Evolutionary conservation across 2,329 filamentous ascomycete species (phyloP).

Genomic region (Exophiala lecanii-corni): DNA sequence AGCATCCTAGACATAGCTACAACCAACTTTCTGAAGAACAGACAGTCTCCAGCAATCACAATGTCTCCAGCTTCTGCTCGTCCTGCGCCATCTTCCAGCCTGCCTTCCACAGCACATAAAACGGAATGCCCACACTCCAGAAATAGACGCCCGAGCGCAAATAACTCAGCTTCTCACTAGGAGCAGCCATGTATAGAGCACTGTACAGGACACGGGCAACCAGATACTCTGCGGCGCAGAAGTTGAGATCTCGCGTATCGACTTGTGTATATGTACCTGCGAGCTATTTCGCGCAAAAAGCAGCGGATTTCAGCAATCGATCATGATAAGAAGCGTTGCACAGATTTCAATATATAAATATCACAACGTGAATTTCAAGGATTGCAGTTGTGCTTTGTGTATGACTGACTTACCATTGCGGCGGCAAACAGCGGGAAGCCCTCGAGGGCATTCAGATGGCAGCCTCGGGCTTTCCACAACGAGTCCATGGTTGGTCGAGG

Average conservation of each 20-base stretch:
- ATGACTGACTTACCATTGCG: constrained; percentile 30
- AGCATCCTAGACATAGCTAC: too few species aligned
- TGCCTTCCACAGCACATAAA: constrained; percentile 32
- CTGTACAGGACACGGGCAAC: constrained; percentile 32
- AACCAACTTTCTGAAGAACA: too few species aligned
- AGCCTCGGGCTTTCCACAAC: constrained; percentile 30
- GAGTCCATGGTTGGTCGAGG: constrained; percentile 22
- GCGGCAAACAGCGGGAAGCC: constrained; percentile 33
- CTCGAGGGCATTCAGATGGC: constrained; percentile 35
- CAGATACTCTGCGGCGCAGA: constrained; percentile 32
- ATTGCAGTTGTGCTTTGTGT: not conserved
- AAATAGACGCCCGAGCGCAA: constrained; percentile 32
- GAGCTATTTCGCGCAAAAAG: constrained; percentile 21
- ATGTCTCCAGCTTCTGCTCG: not conserved
- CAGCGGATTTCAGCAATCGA: too few species aligned
- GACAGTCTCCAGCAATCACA: too few species aligned
- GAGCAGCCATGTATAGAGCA: constrained; percentile 32
- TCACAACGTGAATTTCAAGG: not conserved
- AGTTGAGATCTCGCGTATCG: constrained; percentile 31
- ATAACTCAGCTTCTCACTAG: constrained; percentile 32
- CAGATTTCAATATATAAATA: not conserved
- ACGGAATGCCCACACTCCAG: constrained; percentile 32
- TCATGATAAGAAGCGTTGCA: too few species aligned
- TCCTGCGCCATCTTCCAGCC: constrained; percentile 21
- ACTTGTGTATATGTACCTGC: constrained; percentile 33